Percentiles rank a stretch among this genome's conserved stretches.
phyloP scores from a whole-genome alignment of 805 yeast species.

The Myxozyma melibiosi region DNA sequence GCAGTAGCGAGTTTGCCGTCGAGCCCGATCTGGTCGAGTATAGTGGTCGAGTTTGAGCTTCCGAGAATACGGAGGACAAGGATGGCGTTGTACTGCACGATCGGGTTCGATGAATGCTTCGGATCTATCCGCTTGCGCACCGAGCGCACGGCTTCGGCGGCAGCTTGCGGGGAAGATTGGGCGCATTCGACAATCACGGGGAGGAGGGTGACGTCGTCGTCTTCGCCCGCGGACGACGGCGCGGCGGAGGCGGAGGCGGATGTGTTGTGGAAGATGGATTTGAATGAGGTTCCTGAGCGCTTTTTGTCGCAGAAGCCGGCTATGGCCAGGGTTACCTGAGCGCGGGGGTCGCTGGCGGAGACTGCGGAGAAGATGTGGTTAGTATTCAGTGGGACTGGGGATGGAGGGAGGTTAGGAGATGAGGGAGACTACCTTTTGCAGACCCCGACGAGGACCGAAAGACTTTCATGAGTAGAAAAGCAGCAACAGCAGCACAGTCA shows the following conservation, averaged over 20 bases:
- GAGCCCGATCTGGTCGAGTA: constrained; percentile 10
- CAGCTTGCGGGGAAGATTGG: constrained; percentile 27
- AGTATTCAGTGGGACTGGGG: too few species aligned
- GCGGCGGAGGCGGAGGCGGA: not conserved
- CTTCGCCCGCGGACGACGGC: not conserved
- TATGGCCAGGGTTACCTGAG: constrained; percentile 16
- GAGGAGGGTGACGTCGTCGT: constrained; percentile 22
- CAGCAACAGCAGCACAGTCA: too few species aligned
- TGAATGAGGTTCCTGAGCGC: not conserved
- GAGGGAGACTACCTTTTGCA: not conserved
- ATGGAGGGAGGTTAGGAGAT: not conserved
- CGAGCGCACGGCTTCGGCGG: constrained; percentile 20
- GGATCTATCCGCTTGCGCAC: constrained; percentile 27
- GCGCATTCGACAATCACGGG: constrained; percentile 32
- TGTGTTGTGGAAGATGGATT: not conserved
- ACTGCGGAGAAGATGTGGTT: not conserved
- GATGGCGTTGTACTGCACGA: constrained; percentile 25
- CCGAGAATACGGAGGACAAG: constrained; percentile 23
- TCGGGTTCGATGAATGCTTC: constrained; percentile 2
- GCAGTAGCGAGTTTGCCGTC: constrained; percentile 18
- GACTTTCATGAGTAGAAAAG: constrained; percentile 8
- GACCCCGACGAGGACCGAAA: constrained; percentile 5
- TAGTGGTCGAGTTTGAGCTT: constrained; percentile 19
- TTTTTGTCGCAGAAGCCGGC: constrained; percentile 26
- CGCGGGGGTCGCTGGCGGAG: constrained; percentile 11